Evolutionary conservation across 2,329 filamentous ascomycete species (phyloP).

Genomic region (Xylaria polymorpha): DNA sequence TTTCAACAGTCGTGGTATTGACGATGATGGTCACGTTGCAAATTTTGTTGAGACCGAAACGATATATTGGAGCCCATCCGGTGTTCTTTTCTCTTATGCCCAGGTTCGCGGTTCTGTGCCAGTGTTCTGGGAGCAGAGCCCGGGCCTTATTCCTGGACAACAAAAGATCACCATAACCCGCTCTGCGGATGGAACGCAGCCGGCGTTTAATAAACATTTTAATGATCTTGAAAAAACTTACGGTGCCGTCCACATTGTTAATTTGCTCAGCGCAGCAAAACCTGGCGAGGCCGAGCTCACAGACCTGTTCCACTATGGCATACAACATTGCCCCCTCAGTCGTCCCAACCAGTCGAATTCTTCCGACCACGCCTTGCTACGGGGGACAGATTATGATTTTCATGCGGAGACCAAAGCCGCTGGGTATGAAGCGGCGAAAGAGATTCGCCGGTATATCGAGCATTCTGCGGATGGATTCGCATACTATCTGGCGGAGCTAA

Average conservation of each 20-base stretch:
- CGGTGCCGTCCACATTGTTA: conserved; percentile 91
- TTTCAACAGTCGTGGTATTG: conserved; percentile 97
- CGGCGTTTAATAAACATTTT: conserved; percentile 96
- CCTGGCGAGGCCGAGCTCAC: conserved; percentile 87
- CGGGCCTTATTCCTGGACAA: conserved; percentile 87
- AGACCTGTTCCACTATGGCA: conserved; percentile 80
- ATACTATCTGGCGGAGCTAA: conserved; percentile 87
- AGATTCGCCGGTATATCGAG: conserved; percentile 82
- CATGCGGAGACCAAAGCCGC: conserved; percentile 91
- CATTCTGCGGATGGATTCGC: conserved; percentile 86
- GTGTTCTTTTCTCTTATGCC: conserved; percentile 88
- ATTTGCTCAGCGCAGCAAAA: conserved; percentile 91
- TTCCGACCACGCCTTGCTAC: conserved; percentile 78
- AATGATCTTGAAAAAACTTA: conserved; percentile 86
- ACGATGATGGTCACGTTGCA: conserved; percentile 96
- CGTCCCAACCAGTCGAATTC: conserved; percentile 65
- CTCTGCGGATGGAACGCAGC: conserved; percentile 89
- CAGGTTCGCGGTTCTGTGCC: conserved; percentile 94
- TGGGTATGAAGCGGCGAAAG: conserved; percentile 90
- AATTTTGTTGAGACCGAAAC: conserved; percentile 99
- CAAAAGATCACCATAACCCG: conserved; percentile 94
- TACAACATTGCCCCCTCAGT: conserved; percentile 79
- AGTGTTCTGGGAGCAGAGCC: conserved; percentile 95
- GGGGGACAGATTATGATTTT: conserved; percentile 92
- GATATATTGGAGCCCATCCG: conserved; percentile 84